Evolutionary conservation across 2,329 filamentous ascomycete species (phyloP).

Genomic region (Hypoxylon sp.): DNA sequence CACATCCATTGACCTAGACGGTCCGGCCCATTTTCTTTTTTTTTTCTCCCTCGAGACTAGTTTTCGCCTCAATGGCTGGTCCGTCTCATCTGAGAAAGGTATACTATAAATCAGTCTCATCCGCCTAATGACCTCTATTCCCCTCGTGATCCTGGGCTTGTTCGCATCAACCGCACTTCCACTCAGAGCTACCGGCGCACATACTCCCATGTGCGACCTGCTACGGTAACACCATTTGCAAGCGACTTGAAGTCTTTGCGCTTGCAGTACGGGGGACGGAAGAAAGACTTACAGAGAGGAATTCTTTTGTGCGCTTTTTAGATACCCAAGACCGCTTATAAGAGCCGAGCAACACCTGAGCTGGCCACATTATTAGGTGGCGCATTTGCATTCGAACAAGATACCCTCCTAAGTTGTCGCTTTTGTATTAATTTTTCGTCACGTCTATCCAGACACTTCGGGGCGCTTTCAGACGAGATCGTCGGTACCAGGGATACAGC

Average conservation of each 20-base stretch:
- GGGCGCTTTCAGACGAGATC: slow-evolving; percentile 28
- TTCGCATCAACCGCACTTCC: slow-evolving; percentile 16
- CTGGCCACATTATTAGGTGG: slow-evolving; percentile 4
- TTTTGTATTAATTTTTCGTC: slow-evolving; percentile 41
- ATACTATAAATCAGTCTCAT: slow-evolving; percentile 22
- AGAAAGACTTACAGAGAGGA: slow-evolving; percentile 67
- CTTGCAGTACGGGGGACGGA: slow-evolving; percentile 68
- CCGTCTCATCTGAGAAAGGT: neutral
- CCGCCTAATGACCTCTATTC: slow-evolving; percentile 7
- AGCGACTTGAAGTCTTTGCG: slow-evolving; percentile 78
- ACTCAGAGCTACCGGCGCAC: slow-evolving; percentile 5
- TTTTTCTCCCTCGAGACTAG: slow-evolving; percentile 2
- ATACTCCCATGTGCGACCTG: slow-evolving; percentile 60
- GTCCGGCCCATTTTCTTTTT: slow-evolving; percentile 19
- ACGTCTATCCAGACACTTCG: slow-evolving; percentile 32
- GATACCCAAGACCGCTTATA: slow-evolving; percentile 19
- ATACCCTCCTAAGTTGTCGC: slow-evolving; percentile 23
- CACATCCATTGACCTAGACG: slow-evolving; percentile 31
- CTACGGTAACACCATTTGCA: slow-evolving; percentile 63
- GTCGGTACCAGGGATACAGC: slow-evolving; percentile 38
- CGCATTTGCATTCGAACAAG: slow-evolving; percentile 22
- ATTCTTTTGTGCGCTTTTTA: slow-evolving; percentile 3
- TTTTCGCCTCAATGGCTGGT: slow-evolving; percentile 13
- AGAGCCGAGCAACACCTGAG: neutral
- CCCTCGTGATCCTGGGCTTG: slow-evolving; percentile 17